A percentile compares a stretch with the other conserved stretches of the same genome.
phyloP scores from a whole-genome alignment of 495 filamentous ascomycete species.

The Penicillium psychrofluorescens region DNA sequence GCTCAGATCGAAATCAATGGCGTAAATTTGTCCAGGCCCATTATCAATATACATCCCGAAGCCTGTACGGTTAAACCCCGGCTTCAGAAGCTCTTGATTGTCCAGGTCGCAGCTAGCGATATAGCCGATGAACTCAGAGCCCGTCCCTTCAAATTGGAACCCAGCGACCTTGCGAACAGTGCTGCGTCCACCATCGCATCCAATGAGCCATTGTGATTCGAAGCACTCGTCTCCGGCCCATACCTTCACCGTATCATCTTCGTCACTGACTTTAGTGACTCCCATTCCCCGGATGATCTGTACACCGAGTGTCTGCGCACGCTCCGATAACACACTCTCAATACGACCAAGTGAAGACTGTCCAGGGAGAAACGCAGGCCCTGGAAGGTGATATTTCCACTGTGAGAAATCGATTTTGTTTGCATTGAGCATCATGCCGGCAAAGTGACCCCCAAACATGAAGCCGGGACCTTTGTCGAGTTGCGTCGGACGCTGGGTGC shows the following conservation, averaged over 20 bases:
- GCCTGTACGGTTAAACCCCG: conserved; percentile 11
- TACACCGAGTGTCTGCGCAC: conserved; percentile 17
- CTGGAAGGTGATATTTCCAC: conserved; percentile 18
- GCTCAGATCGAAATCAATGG: conserved; percentile 23
- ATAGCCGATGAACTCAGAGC: conserved; percentile 14
- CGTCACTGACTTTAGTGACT: conserved; percentile 3
- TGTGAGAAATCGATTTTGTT: conserved; percentile 15
- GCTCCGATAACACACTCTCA: conserved; percentile 12
- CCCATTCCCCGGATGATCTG: conserved; percentile 14
- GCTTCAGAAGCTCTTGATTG: conserved; percentile 10
- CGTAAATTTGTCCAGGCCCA: conserved; percentile 1
- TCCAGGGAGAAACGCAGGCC: conserved; percentile 7
- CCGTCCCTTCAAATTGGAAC: conserved; percentile 14
- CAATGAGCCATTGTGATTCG: conserved; percentile 11
- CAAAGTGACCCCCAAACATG: conserved; percentile 23
- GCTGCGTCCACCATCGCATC: conserved; percentile 18
- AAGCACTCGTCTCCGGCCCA: neutral
- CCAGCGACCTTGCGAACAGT: conserved; percentile 9
- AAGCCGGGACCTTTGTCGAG: conserved; percentile 4
- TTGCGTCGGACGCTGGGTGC: neutral
- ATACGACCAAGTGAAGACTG: conserved; percentile 4
- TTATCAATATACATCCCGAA: conserved; percentile 11
- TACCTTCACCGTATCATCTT: conserved; percentile 1
- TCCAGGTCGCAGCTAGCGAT: conserved; percentile 8
- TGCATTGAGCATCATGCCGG: conserved; percentile 16